These are phyloP conservation scores for Porphyrellus cyaneotinctus DNA, from an alignment of 768 basidiomycete species.

Conservation along the genomic window DNA sequence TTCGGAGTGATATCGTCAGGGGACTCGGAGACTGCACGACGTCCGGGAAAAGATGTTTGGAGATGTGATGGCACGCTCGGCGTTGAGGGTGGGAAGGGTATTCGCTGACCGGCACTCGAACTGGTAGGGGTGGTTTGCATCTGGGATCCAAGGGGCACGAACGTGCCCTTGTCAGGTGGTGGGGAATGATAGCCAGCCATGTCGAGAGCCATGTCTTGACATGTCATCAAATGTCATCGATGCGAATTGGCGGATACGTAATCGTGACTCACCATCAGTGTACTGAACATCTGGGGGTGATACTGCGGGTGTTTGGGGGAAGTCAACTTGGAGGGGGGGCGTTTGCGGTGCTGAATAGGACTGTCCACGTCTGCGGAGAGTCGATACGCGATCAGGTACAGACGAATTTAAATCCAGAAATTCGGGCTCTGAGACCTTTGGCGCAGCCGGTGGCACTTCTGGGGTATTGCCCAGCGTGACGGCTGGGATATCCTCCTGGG, in stretches of 20 bases:
- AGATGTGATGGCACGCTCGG: slow-evolving; percentile 21
- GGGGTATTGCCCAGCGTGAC: slow-evolving; percentile 18
- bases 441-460: slow-evolving; percentile 1
- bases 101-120: slow-evolving; percentile 5
- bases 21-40: slow-evolving; percentile 60
- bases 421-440: slow-evolving; percentile 58
- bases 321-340: slow-evolving; percentile 42
- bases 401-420: slow-evolving; percentile 78
- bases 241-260: background rate
- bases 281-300: slow-evolving; percentile 59
- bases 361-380: slow-evolving; percentile 22
- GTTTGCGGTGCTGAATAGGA: slow-evolving; percentile 28
- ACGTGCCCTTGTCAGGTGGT: background rate
- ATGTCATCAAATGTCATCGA: slow-evolving; percentile 6
- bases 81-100: slow-evolving; percentile 21
- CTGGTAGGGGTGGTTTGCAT: slow-evolving; percentile 7
- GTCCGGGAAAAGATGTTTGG: slow-evolving; percentile 34
- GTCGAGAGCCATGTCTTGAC: slow-evolving; percentile 72
- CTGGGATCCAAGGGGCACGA: slow-evolving; percentile 5
- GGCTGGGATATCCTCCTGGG: slow-evolving; percentile 29
- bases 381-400: slow-evolving; percentile 9
- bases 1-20: slow-evolving; percentile 42
- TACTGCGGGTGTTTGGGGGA: slow-evolving; percentile 37
- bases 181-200: slow-evolving; percentile 71
- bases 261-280: slow-evolving; percentile 42